phyloP scores from a whole-genome alignment of 805 yeast genomes.

The Spathaspora gorwiae region DNA sequence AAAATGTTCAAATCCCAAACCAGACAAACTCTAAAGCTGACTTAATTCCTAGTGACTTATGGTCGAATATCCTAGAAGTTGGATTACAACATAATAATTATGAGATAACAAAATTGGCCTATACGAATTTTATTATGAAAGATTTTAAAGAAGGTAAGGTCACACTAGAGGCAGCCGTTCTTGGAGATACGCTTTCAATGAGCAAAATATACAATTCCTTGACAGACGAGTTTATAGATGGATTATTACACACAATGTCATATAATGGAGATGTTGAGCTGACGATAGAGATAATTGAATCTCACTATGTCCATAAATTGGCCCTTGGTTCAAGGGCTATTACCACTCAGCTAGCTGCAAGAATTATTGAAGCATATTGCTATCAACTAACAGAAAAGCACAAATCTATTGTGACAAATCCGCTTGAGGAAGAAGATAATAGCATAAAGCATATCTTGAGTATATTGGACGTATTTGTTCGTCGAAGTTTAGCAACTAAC shows the following conservation, averaged over 20 bases:
- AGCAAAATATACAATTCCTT: constrained; percentile 14
- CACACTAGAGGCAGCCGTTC: constrained; percentile 21
- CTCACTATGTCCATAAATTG: constrained; percentile 29
- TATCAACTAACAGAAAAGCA: constrained; percentile 10
- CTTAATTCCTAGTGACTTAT: constrained; percentile 9
- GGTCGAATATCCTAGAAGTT: constrained; percentile 20
- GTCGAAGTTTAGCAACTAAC: constrained; percentile 5
- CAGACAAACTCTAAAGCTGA: neutral
- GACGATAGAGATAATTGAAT: constrained; percentile 31
- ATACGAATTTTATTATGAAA: constrained; percentile 26
- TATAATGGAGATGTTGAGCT: constrained; percentile 34
- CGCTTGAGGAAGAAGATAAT: constrained; percentile 14
- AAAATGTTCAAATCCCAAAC: too few species aligned
- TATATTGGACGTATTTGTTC: constrained; percentile 24
- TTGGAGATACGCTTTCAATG: constrained; percentile 8
- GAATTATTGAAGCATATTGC: constrained; percentile 34
- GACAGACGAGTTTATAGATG: constrained; percentile 18
- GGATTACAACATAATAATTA: constrained; percentile 24
- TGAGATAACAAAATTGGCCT: constrained; percentile 21
- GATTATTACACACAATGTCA: constrained; percentile 27
- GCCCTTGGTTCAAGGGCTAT: constrained; percentile 30
- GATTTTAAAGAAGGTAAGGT: constrained; percentile 17
- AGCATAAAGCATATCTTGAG: constrained; percentile 27
- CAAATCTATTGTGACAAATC: constrained; percentile 7
- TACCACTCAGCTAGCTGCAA: constrained; percentile 27